Conservation (phyloP, 345 rosid genomes). For the Odontarrhena argentea region DNA sequence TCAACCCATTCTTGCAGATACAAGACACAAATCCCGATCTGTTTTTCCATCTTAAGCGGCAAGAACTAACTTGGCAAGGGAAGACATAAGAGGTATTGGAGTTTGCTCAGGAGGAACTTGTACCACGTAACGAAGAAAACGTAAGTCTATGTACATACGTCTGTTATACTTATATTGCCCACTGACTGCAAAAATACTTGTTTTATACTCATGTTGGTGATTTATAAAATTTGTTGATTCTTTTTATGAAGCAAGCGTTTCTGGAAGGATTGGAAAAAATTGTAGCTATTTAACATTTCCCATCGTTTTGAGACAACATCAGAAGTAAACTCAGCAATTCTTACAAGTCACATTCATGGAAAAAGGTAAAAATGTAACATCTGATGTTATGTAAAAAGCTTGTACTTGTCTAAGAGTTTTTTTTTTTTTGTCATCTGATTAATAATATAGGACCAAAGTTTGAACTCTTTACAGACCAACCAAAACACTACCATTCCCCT, state of each 20-base stretch:
- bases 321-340: conserved; percentile 96
- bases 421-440: no score
- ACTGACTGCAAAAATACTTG: background rate
- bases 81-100: conserved; percentile 89
- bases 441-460: no score
- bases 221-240: conserved; percentile 6
- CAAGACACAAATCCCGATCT: conserved; percentile 91
- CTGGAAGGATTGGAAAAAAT: conserved; percentile 95
- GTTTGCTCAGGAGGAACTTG: conserved; percentile 99
- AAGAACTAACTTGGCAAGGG: conserved; percentile 91
- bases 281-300: conserved; percentile 81
- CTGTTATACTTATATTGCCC: conserved; percentile 1
- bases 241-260: conserved; percentile 65
- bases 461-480: no score
- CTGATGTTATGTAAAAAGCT: no score
- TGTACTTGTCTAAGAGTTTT: no score
- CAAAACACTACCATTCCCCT: no score
- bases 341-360: conserved; percentile 97
- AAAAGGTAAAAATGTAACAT: conserved; percentile 81
- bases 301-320: conserved; percentile 95
- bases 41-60: conserved; percentile 98
- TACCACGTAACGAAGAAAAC: conserved; percentile 96
- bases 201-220: conserved; percentile 10
- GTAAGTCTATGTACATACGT: conserved; percentile 42
- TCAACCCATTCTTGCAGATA: conserved; percentile 53